Evolutionary conservation across 2,329 filamentous ascomycete species (phyloP), one percentile per base, ranked within the genome.

Genomic region (Fusarium floridanum): DNA sequence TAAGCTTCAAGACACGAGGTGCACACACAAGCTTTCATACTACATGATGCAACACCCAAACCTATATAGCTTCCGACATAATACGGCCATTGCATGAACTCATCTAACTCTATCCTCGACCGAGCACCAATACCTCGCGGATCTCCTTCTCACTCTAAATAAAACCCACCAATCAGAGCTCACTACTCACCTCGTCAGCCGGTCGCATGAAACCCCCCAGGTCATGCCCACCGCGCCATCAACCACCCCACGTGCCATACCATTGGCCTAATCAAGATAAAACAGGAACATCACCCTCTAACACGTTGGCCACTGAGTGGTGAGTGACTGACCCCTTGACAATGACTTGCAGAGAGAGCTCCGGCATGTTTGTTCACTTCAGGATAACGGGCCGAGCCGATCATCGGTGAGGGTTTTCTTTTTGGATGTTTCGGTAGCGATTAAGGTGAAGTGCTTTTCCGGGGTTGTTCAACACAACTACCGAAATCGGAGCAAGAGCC

Each of bases 91-190:
- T 57, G 67, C 70, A 71, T 66, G 39, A 74, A 71, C 45, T 67
- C 71, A 75, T 74, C 63, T 67, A 75, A 71, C 70, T 78, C 67
- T 70, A 72, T 70, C 67, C 66, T 66, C 67, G 56, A 73, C 71
- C 67, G 61, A 69, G 37, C 37, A 53, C 67, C 70, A 71, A 75
- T 74, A 76, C 68, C 70, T 64, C 65, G 69, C 66, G 57, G 68
- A 66, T 62, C 60, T 56, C 48, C 60, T 45, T 48, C 36, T 27
- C 61, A 32, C 37, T 61, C 45, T 55, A 53, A 37, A 12, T 17
- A 5, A 16, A 48, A 37, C 34, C 66, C 65, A 62, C 75, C 76
- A 77, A 77, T 77, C 69, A 77, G 55, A 39, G 22, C 24, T 17
- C 24, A 1, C n/a, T 17, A 41, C 55, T 24, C 45, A 27, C 67